phyloP scores from a whole-genome alignment of 2,329 filamentous ascomycete genomes.

The Botrytis aclada region DNA sequence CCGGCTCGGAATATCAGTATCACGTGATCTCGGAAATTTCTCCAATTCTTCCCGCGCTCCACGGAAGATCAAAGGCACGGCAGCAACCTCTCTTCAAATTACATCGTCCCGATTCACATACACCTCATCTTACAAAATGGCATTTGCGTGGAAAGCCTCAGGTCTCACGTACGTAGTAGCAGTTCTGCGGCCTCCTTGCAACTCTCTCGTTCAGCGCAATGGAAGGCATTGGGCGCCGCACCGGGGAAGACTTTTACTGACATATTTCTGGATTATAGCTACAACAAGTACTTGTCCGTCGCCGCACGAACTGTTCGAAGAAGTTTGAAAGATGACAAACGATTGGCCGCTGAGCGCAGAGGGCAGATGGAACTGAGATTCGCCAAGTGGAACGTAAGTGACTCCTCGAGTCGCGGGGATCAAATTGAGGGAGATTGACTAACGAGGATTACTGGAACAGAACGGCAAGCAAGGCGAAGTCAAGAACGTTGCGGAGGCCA shows the following conservation, averaged over 20 bases:
- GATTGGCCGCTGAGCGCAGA: conserved; percentile 82
- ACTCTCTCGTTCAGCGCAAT: conserved; percentile 16
- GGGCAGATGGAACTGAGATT: conserved; percentile 88
- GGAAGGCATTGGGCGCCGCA: conserved; percentile 22
- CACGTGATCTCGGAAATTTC: conserved; percentile 16
- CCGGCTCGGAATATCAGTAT: neutral
- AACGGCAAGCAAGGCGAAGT: conserved; percentile 92
- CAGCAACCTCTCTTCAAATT: conserved; percentile 25
- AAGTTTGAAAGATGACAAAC: conserved; percentile 93
- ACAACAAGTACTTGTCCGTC: conserved; percentile 99
- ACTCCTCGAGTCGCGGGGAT: neutral
- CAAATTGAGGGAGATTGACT: conserved; percentile 24
- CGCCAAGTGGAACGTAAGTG: conserved; percentile 89
- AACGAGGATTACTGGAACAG: conserved; percentile 48
- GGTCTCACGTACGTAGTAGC: conserved; percentile 60
- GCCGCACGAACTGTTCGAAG: conserved; percentile 92
- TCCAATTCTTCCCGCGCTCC: conserved; percentile 14
- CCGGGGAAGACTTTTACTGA: conserved; percentile 29
- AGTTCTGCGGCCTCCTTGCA: neutral
- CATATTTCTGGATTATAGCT: conserved; percentile 57
- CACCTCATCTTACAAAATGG: conserved; percentile 55
- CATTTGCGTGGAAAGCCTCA: conserved; percentile 97
- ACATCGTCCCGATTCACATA: conserved; percentile 25
- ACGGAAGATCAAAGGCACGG: conserved; percentile 24
- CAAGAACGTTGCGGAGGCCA: conserved; percentile 65